These are phyloP conservation scores for Saccharomycopsis oosterbeekiorum DNA, from an alignment of 805 yeast genomes.

Conservation along the genomic window DNA sequence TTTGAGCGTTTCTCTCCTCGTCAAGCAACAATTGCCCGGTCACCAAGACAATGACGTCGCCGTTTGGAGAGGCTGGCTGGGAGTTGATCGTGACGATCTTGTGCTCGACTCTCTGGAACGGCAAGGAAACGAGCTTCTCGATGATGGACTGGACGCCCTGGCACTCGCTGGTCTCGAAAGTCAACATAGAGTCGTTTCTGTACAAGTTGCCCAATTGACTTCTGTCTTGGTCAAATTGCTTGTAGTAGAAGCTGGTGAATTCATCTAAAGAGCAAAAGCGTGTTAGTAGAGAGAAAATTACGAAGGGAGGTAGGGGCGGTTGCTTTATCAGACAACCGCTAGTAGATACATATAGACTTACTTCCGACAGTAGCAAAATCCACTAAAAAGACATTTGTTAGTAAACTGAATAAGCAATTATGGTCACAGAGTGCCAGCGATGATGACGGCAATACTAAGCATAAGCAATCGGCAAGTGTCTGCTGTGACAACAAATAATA, in stretches of 20 bases:
- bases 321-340: too few relatives aligned
- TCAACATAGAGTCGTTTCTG: conserved; percentile 96
- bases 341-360: background rate
- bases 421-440: background rate
- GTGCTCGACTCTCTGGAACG: conserved; percentile 89
- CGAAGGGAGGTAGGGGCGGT: too few relatives aligned
- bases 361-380: conserved; percentile 3
- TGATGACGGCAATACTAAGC: too few relatives aligned
- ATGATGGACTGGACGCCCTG: conserved; percentile 93
- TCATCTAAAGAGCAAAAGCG: conserved; percentile 39
- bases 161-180: conserved; percentile 87
- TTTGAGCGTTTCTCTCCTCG: conserved; percentile 91
- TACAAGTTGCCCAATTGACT: conserved; percentile 84
- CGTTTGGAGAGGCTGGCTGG: conserved; percentile 89
- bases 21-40: conserved; percentile 89
- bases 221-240: conserved; percentile 90
- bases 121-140: conserved; percentile 81
- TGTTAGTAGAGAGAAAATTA: too few relatives aligned
- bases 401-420: background rate
- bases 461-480: too few relatives aligned
- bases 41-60: conserved; percentile 93
- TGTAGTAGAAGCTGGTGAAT: conserved; percentile 90
- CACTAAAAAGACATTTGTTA: conserved; percentile 4
- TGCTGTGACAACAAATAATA: too few relatives aligned
- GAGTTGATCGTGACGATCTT: conserved; percentile 93